Percentiles rank a stretch among this genome's conserved stretches.
Evolutionary conservation across 1,284 basidiomycete species (phyloP).

Genomic region (Boletus sp.): DNA sequence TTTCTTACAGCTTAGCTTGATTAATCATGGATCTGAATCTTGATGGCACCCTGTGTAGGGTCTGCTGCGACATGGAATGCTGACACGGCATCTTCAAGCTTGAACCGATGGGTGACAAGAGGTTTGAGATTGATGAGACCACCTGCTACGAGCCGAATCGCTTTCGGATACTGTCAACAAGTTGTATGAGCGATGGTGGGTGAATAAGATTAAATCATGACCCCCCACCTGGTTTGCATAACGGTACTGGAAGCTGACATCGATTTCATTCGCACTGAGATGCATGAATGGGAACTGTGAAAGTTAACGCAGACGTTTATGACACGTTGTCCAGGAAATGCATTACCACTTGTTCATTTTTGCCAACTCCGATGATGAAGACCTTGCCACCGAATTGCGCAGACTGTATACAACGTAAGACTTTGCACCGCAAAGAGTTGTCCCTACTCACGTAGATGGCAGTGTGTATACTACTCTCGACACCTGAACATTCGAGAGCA

Average conservation of each 20-base stretch:
- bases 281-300: constrained; percentile 65
- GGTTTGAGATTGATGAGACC: constrained; percentile 76
- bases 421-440: not conserved
- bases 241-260: constrained; percentile 60
- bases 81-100: constrained; percentile 69
- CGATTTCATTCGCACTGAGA: constrained; percentile 61
- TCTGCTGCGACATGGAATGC: constrained; percentile 80
- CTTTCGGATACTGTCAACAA: constrained; percentile 70
- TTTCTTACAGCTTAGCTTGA: not conserved
- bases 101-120: constrained; percentile 79
- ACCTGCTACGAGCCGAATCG: constrained; percentile 70
- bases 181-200: not conserved
- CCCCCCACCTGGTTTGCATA: constrained; percentile 54
- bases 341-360: constrained; percentile 50
- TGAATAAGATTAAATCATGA: not conserved
- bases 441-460: constrained; percentile 53
- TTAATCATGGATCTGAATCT: constrained; percentile 57
- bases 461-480: constrained; percentile 67
- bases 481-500: constrained; percentile 73
- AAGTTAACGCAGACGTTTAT: constrained; percentile 4
- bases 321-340: not conserved
- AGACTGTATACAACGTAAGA: constrained; percentile 36
- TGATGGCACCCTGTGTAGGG: constrained; percentile 59
- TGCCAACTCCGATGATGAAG: constrained; percentile 63
- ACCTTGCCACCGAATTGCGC: constrained; percentile 58